Conservation (phyloP, 2,329 filamentous ascomycete genomes). For the Alternaria ethzedia region DNA sequence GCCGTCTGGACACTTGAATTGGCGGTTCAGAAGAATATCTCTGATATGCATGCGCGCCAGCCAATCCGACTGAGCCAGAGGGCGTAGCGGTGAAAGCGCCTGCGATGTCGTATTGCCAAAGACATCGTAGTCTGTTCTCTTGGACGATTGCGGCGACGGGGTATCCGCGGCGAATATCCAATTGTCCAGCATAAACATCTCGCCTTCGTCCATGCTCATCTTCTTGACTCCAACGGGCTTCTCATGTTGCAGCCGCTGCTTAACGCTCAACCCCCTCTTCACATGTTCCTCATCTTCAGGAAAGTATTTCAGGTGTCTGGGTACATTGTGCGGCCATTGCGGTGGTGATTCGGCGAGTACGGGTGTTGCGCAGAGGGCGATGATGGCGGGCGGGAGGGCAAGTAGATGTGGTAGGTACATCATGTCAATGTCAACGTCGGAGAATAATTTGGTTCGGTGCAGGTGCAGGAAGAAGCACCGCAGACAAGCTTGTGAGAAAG, state of each 20-base stretch:
- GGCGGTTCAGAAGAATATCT: constrained; percentile 57
- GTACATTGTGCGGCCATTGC: constrained; percentile 56
- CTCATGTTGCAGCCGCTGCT: constrained; percentile 48
- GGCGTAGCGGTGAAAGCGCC: constrained; percentile 35
- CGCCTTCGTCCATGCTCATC: constrained; percentile 71
- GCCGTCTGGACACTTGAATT: constrained; percentile 69
- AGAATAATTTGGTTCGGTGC: constrained; percentile 3
- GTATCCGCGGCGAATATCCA: constrained; percentile 55
- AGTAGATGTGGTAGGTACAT: constrained; percentile 16
- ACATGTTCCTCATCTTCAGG: constrained; percentile 55
- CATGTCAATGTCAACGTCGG: not conserved
- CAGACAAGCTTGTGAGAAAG: not conserved
- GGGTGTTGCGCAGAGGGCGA: constrained; percentile 35
- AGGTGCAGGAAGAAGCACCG: constrained; percentile 21
- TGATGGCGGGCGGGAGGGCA: constrained; percentile 38
- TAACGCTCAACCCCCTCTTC: constrained; percentile 50
- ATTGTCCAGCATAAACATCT: constrained; percentile 77
- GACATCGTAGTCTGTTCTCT: constrained; percentile 13
- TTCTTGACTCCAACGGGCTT: constrained; percentile 71
- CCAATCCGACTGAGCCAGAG: constrained; percentile 36
- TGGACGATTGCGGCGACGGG: not conserved
- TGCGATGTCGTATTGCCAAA: constrained; percentile 30
- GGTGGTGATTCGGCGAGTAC: constrained; percentile 28
- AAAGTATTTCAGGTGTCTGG: constrained; percentile 55
- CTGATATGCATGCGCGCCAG: constrained; percentile 47